Evolutionary conservation across 2,329 filamentous ascomycete genomes (phyloP), one percentile per base, ranked within the genome.

Genomic region (Clonostachys solani): DNA sequence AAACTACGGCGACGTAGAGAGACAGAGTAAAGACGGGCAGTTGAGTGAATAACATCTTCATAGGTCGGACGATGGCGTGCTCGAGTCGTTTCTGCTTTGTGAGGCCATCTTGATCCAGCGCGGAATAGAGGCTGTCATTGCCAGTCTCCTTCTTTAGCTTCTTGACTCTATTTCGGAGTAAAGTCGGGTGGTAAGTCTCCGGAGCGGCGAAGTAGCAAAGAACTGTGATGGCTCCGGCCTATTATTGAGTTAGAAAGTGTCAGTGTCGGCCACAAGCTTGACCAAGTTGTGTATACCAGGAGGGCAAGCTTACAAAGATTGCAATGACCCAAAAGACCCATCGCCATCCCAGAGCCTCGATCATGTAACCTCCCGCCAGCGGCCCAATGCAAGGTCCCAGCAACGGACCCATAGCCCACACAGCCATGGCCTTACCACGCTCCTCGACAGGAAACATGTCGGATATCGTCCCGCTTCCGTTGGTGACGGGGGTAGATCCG

Each of bases 291-390:
- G 9, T 12, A 38, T 18, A 18, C 15, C 12, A 18, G 10, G 15
- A 12, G 36, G 17, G 10, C 17, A 46, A 38, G 17, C 49, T 40
- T 43, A 45, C 46, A 3, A 52, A 83, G 45, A 86, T 84, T 36
- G 83, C 64, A 43, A 86, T 69, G 5, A 84, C 68, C 63, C 83
- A 87, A 59, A 85, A 83, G 0, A 70, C 72, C 80, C 80, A 83
- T 35, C 78, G 67, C 74, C 83, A 86, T n/a, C 69, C 73, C 10
- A 72, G 75, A 50, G 73, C 77, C 50, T 82, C 68, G 49, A 83
- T 80, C 47, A 86, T 77, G 52, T 83, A 84, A 2, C 81, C 81
- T 6, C 81, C 82, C 19, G 74, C 60, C 6, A 68, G 54, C 1
- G 65, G 65, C 1, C 64, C 65, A 10, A 66, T 49, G 5, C 58